Conservation (phyloP, 441 rosid species). For the Euphorbia celastroides region DNA sequence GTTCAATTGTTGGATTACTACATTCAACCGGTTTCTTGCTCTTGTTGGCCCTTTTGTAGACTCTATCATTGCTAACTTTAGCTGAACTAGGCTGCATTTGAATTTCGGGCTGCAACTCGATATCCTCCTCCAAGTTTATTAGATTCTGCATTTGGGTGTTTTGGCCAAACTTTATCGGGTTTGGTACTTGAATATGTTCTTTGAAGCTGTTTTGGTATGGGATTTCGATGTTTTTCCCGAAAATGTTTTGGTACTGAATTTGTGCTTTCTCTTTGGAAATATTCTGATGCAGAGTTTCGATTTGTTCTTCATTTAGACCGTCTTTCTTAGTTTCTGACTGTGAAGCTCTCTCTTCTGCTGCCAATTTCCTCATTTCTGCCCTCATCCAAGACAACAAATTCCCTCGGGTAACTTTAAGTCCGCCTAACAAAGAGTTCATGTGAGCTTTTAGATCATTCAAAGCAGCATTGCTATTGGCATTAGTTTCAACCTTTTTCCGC, state of each 20-base stretch:
- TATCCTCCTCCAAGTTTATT: conserved; percentile 19
- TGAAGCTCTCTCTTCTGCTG: conserved; percentile 23
- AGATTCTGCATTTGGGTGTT: conserved; percentile 12
- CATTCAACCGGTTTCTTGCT: conserved; percentile 14
- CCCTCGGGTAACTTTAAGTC: conserved; percentile 40
- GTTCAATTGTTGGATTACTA: conserved; percentile 11
- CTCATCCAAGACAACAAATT: conserved; percentile 46
- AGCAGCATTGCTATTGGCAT: conserved; percentile 25
- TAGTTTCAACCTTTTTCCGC: conserved; percentile 25
- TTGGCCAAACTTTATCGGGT: conserved; percentile 11
- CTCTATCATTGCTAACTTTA: conserved; percentile 11
- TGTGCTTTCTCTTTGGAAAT: conserved; percentile 18
- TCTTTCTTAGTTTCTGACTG: conserved; percentile 18
- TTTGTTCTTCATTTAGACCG: conserved; percentile 17
- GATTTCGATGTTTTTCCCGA: conserved; percentile 18
- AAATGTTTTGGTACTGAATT: conserved; percentile 15
- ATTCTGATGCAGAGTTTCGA: conserved; percentile 16
- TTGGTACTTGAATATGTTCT: conserved; percentile 15
- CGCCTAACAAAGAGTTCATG: conserved; percentile 45
- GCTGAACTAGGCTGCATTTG: conserved; percentile 15
- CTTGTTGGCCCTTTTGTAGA: conserved; percentile 15
- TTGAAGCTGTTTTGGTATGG: conserved; percentile 17
- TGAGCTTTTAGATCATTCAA: conserved; percentile 37
- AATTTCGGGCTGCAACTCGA: conserved; percentile 9
- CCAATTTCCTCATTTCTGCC: conserved; percentile 45